phyloP scores from a whole-genome alignment of 805 yeast species.

The Hanseniaspora lindneri region DNA sequence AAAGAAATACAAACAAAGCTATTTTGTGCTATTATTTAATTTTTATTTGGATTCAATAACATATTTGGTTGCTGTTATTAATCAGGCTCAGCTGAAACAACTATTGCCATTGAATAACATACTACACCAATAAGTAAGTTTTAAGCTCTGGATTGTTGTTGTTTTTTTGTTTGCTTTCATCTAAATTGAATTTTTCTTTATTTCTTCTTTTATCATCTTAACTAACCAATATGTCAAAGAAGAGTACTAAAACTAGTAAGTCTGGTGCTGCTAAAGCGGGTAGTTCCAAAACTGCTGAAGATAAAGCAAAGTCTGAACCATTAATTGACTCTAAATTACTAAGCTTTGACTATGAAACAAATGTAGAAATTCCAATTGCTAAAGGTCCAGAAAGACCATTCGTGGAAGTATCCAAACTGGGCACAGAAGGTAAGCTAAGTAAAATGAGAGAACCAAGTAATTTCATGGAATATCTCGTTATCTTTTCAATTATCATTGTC shows the following conservation, averaged over 20 bases:
- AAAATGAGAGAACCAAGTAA: constrained; percentile 34
- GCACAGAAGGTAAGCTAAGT: constrained; percentile 24
- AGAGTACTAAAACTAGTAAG: constrained; percentile 2
- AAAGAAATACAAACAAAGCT: too few relatives aligned
- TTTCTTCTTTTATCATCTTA: neutral
- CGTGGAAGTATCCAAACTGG: constrained; percentile 35
- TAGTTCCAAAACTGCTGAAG: too few relatives aligned
- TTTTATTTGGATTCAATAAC: too few relatives aligned
- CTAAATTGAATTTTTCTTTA: neutral
- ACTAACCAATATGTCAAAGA: neutral
- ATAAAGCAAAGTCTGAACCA: constrained; percentile 6
- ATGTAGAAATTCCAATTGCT: constrained; percentile 36
- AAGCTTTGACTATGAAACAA: constrained; percentile 26
- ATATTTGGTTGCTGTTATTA: too few relatives aligned
- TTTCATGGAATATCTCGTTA: constrained; percentile 32
- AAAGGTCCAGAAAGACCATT: constrained; percentile 46
- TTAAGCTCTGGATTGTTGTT: too few relatives aligned
- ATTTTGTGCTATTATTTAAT: too few relatives aligned
- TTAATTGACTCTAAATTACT: constrained; percentile 13
- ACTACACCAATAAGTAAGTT: too few relatives aligned
- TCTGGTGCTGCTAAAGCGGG: neutral
- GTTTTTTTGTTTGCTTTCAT: too few relatives aligned
- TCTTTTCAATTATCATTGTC: constrained; percentile 36
- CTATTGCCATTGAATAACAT: too few relatives aligned
- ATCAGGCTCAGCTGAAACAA: too few relatives aligned